Evolutionary conservation across 108 stramenopile genomes (phyloP).

Genomic region (Nitzschia sp.): DNA sequence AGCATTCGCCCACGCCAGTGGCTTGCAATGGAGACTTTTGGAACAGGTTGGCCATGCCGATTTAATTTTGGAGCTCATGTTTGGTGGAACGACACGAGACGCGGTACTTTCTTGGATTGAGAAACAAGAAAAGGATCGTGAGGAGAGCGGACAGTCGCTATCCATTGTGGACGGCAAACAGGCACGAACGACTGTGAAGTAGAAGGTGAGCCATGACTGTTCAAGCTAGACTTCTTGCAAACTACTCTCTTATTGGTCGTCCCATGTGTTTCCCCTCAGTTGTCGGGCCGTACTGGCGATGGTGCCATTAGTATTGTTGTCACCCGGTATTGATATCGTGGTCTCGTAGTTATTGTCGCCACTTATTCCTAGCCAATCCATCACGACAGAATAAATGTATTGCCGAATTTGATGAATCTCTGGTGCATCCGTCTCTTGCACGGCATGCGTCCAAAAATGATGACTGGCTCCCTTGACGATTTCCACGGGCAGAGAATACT

Average conservation of each 20-base stretch:
- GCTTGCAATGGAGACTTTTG: neutral
- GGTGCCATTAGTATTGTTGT: no score
- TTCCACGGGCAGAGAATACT: constrained; percentile 33
- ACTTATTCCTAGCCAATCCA: constrained; percentile 47
- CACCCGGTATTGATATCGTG: no score
- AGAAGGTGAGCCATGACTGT: no score
- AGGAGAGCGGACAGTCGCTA: no score
- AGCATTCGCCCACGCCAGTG: neutral
- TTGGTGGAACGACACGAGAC: neutral
- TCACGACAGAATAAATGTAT: constrained; percentile 57
- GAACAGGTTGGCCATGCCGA: neutral
- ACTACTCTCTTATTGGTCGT: no score
- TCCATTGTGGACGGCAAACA: no score
- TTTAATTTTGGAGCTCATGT: neutral
- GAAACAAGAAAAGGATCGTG: neutral
- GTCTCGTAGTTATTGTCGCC: neutral
- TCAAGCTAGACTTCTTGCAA: no score
- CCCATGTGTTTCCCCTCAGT: no score
- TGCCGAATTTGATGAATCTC: constrained; percentile 52
- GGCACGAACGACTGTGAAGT: no score
- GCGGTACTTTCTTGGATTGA: neutral
- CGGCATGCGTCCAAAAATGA: constrained; percentile 87
- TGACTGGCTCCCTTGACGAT: constrained; percentile 76
- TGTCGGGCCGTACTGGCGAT: no score
- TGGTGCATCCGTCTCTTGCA: constrained; percentile 52